phyloP scores from a whole-genome alignment of 164 flowering plant species.

The Magnolia kwangsiensis region DNA sequence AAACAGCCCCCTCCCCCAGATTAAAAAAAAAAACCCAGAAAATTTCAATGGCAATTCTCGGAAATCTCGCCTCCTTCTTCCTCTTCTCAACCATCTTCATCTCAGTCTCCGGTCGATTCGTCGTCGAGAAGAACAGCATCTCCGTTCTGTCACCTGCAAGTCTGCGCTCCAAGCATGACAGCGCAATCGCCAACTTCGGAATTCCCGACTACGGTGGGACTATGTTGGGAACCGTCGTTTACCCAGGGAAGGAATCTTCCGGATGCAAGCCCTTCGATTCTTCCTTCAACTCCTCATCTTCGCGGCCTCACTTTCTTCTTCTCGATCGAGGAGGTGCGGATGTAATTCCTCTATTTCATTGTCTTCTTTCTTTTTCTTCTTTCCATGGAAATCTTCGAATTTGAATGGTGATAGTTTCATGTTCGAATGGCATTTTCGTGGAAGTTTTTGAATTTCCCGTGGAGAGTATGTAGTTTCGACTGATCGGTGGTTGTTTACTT shows the following conservation, averaged over 20 bases:
- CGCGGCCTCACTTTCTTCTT: slow-evolving; percentile 60
- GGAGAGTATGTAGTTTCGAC: not conserved
- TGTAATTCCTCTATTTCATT: not conserved
- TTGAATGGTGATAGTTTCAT: not conserved
- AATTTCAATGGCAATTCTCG: slow-evolving; percentile 20
- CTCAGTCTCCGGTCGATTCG: slow-evolving; percentile 33
- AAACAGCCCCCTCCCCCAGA: not conserved
- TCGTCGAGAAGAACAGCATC: slow-evolving; percentile 82
- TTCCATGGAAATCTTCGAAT: not conserved
- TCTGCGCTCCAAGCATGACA: slow-evolving; percentile 48
- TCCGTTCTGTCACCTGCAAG: slow-evolving; percentile 46
- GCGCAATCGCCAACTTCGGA: slow-evolving; percentile 85
- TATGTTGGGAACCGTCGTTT: slow-evolving; percentile 59
- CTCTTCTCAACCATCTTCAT: slow-evolving; percentile 4
- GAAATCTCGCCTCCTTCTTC: slow-evolving; percentile 1
- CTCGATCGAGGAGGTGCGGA: slow-evolving; percentile 80
- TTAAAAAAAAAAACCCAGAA: not conserved
- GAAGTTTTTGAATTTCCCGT: not conserved
- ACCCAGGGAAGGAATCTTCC: slow-evolving; percentile 42
- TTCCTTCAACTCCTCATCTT: slow-evolving; percentile 41
- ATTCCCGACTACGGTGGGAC: slow-evolving; percentile 82
- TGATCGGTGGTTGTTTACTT: not conserved
- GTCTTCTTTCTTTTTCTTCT: not conserved
- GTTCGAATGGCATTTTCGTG: not conserved
- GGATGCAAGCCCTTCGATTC: slow-evolving; percentile 49